A percentile compares a stretch with the other conserved stretches of the same genome.
Conservation (phyloP, 2,329 filamentous ascomycete genomes). For the Sporothrix protearum region DNA sequence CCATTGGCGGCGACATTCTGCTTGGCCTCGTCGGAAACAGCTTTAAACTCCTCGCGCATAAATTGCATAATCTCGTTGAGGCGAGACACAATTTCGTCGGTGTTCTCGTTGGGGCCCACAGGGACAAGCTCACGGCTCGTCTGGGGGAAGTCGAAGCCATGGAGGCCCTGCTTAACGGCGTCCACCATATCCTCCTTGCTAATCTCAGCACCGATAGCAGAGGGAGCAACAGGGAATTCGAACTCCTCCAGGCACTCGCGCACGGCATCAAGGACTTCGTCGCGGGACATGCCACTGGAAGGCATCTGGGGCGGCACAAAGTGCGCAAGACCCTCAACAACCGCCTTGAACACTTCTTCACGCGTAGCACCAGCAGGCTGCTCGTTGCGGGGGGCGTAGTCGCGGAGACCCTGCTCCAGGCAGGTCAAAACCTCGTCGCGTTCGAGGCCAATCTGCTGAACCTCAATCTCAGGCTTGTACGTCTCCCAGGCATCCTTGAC, state of each 20-base stretch:
- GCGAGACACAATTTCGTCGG: conserved; percentile 51
- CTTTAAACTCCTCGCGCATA: conserved; percentile 57
- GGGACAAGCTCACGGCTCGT: conserved; percentile 26
- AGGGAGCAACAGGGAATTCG: conserved; percentile 64
- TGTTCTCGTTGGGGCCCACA: conserved; percentile 42
- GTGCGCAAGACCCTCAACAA: conserved; percentile 80
- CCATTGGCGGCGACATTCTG: conserved; percentile 76
- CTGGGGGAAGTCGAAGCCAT: conserved; percentile 46
- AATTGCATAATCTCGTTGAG: conserved; percentile 63
- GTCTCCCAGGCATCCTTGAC: conserved; percentile 89
- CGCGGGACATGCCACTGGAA: conserved; percentile 62
- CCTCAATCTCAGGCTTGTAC: conserved; percentile 88
- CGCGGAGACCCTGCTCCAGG: conserved; percentile 77
- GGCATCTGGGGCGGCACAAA: conserved; percentile 72
- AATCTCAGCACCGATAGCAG: conserved; percentile 52
- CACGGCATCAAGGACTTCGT: conserved; percentile 80
- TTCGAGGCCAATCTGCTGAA: conserved; percentile 86
- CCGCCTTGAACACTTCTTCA: conserved; percentile 79
- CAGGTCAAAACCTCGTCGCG: conserved; percentile 86
- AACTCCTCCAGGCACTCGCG: conserved; percentile 83
- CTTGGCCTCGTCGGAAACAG: conserved; percentile 62
- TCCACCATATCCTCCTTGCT: conserved; percentile 61
- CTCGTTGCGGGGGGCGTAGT: conserved; percentile 60
- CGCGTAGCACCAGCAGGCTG: conserved; percentile 62
- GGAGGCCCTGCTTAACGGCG: conserved; percentile 59